Percentiles rank a stretch among this genome's conserved stretches.
These are phyloP conservation scores for Durotheca rogersii DNA, from an alignment of 495 filamentous ascomycete species.

Conservation along the genomic window DNA sequence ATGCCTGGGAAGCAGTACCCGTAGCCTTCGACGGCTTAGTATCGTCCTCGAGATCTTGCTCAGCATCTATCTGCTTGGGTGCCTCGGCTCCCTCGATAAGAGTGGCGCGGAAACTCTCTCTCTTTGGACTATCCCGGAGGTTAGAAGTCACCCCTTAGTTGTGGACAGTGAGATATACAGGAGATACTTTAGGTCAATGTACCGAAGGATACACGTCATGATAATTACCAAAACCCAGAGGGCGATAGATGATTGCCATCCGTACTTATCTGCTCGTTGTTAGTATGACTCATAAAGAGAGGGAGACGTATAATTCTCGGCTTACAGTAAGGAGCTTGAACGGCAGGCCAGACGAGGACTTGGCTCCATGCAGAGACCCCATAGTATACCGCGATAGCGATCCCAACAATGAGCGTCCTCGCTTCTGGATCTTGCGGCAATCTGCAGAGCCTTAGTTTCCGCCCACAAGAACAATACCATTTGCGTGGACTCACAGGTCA, in stretches of 20 bases:
- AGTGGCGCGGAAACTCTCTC: constrained; percentile 17
- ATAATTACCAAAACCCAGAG: constrained; percentile 39
- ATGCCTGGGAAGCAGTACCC: neutral
- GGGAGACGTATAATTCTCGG: neutral
- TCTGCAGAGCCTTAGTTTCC: constrained; percentile 10
- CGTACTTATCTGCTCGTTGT: constrained; percentile 33
- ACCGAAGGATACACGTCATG: constrained; percentile 32
- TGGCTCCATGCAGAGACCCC: constrained; percentile 44
- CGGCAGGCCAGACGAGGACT: constrained; percentile 46
- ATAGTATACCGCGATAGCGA: constrained; percentile 43
- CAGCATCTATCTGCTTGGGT: neutral
- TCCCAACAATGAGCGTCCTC: constrained; percentile 41
- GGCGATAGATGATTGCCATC: constrained; percentile 43
- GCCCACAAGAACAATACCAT: neutral
- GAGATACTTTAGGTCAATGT: constrained; percentile 30
- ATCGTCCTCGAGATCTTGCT: constrained; percentile 10
- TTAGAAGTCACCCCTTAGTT: constrained; percentile 1
- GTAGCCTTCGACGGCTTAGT: constrained; percentile 2
- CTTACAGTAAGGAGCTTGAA: constrained; percentile 44
- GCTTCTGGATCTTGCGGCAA: constrained; percentile 44
- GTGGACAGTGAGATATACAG: constrained; percentile 16
- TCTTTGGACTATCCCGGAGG: constrained; percentile 6
- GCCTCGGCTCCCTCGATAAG: constrained; percentile 8
- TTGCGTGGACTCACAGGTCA: constrained; percentile 31
- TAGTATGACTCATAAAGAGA: neutral